These are phyloP conservation scores for Aureobasidium vineae DNA, from an alignment of 2,329 filamentous ascomycete species.

Conservation along the genomic window DNA sequence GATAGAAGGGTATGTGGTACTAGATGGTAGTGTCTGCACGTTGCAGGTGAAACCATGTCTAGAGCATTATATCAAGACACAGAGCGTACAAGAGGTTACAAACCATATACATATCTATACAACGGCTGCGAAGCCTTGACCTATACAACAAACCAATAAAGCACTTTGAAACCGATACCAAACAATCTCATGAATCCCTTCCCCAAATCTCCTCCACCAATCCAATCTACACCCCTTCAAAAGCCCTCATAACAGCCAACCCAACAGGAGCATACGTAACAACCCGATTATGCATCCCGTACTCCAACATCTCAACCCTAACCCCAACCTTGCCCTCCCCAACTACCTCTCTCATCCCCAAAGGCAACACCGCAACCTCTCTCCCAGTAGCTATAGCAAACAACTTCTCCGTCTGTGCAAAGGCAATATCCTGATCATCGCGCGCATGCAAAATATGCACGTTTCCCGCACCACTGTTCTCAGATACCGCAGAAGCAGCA, in stretches of 20 bases:
- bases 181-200: too few relatives aligned
- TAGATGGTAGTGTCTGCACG: background rate
- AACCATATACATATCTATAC: background rate
- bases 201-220: background rate
- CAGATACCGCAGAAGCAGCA: slow-evolving; percentile 37
- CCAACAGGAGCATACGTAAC: slow-evolving; percentile 64
- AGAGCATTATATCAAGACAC: background rate
- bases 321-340: slow-evolving; percentile 36
- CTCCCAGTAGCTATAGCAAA: slow-evolving; percentile 59
- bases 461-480: slow-evolving; percentile 44
- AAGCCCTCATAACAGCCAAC: slow-evolving; percentile 64
- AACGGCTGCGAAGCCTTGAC: background rate
- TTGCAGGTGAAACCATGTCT: background rate
- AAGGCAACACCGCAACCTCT: slow-evolving; percentile 35
- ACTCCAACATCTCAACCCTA: slow-evolving; percentile 46
- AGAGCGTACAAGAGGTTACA: background rate
- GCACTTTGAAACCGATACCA: background rate
- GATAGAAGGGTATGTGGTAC: background rate
- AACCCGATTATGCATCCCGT: slow-evolving; percentile 63
- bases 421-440: slow-evolving; percentile 81
- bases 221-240: slow-evolving; percentile 44
- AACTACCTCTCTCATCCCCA: slow-evolving; percentile 36
- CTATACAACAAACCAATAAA: background rate
- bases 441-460: slow-evolving; percentile 75
- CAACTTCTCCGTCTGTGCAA: slow-evolving; percentile 63